These are phyloP conservation scores for Mycena rosella DNA, from an alignment of 768 basidiomycete genomes.

Conservation along the genomic window DNA sequence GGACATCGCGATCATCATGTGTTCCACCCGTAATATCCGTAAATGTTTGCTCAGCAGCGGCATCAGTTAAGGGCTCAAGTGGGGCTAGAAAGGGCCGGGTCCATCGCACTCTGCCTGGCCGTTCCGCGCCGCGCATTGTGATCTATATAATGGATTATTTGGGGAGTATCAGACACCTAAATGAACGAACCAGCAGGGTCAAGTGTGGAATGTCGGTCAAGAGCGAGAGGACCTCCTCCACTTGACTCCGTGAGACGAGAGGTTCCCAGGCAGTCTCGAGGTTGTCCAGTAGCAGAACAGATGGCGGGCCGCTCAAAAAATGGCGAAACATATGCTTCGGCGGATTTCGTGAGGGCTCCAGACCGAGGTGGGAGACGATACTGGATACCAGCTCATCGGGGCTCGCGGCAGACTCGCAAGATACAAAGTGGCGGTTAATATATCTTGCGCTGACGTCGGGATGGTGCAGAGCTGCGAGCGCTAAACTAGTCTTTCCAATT, in stretches of 20 bases:
- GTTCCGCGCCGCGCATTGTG: too few species aligned
- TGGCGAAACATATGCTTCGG: too few species aligned
- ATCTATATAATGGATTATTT: too few species aligned
- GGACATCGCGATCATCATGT: not conserved
- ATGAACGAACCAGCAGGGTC: too few species aligned
- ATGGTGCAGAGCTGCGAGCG: constrained; percentile 24
- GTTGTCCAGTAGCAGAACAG: too few species aligned
- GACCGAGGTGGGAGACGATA: too few species aligned
- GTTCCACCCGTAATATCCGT: constrained; percentile 13
- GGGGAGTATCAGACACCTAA: too few species aligned
- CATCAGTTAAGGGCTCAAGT: constrained; percentile 16
- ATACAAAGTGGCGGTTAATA: not conserved
- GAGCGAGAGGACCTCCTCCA: constrained; percentile 29
- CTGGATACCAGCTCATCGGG: too few species aligned
- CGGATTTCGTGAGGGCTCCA: too few species aligned
- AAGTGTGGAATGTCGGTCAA: too few species aligned
- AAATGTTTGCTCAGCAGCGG: constrained; percentile 13
- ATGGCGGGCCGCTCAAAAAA: too few species aligned
- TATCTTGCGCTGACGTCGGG: constrained; percentile 17
- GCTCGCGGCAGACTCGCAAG: too few species aligned
- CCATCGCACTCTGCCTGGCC: constrained; percentile 4
- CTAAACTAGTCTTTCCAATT: constrained; percentile 30
- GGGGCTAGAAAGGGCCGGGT: constrained; percentile 20
- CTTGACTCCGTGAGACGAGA: not conserved
- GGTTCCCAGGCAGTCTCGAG: constrained; percentile 18